These are phyloP conservation scores for Otatea glauca DNA, from an alignment of 176 grass and related monocot genomes.

Conservation along the genomic window DNA sequence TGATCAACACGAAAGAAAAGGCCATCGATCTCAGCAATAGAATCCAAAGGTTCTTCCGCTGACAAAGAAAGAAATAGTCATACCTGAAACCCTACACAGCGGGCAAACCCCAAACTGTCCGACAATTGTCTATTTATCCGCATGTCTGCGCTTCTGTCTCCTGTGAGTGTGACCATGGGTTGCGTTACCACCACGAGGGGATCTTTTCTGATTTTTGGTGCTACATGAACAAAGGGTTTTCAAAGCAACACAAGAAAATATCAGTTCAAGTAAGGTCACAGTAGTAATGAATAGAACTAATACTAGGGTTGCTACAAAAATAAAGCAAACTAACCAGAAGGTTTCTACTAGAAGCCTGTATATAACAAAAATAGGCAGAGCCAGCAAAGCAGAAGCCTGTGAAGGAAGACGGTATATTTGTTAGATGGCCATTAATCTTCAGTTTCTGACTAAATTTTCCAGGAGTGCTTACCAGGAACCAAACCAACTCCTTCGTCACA, in stretches of 20 bases:
- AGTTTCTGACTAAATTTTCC: slow-evolving; percentile 14
- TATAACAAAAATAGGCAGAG: slow-evolving; percentile 70
- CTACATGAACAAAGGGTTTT: slow-evolving; percentile 40
- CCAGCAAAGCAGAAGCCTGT: slow-evolving; percentile 91
- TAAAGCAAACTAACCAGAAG: slow-evolving; percentile 65
- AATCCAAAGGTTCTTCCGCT: background rate
- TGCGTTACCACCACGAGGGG: slow-evolving; percentile 47
- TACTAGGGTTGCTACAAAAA: background rate
- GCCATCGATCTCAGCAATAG: background rate
- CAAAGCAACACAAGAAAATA: background rate
- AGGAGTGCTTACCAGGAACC: slow-evolving; percentile 82
- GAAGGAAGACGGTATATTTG: slow-evolving; percentile 21
- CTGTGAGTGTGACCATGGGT: slow-evolving; percentile 51
- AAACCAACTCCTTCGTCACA: slow-evolving; percentile 87
- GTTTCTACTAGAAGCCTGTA: slow-evolving; percentile 67
- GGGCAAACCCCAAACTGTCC: background rate
- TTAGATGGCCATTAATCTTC: slow-evolving; percentile 17
- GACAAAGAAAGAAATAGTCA: background rate
- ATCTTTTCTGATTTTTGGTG: slow-evolving; percentile 63
- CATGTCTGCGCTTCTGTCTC: slow-evolving; percentile 76
- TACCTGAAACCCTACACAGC: slow-evolving; percentile 40
- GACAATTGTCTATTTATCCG: slow-evolving; percentile 57
- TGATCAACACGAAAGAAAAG: background rate
- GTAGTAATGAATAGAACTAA: background rate
- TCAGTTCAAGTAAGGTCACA: background rate